Evolutionary conservation across 805 yeast species (phyloP).

Genomic region (Spathaspora arborariae): DNA sequence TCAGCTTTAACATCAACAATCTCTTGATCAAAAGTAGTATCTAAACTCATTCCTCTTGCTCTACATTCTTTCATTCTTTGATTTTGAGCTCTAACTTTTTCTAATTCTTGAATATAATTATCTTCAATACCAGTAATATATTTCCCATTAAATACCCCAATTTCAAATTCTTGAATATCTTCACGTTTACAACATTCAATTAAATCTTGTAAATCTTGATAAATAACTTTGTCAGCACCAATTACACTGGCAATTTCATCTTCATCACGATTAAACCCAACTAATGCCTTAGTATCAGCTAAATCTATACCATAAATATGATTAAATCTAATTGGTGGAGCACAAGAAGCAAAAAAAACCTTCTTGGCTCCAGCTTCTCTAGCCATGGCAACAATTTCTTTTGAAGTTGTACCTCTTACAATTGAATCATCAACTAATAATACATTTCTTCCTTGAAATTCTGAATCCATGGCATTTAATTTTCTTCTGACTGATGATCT

Average conservation of each 20-base stretch:
- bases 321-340: conserved; percentile 95
- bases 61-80: conserved; percentile 44
- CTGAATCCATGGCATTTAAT: conserved; percentile 93
- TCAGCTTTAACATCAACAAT: conserved; percentile 76
- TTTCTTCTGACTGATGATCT: conserved; percentile 91
- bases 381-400: conserved; percentile 97
- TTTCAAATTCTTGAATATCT: conserved; percentile 68
- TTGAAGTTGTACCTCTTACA: conserved; percentile 96
- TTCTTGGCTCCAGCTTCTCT: conserved; percentile 94
- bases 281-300: conserved; percentile 91
- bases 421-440: conserved; percentile 94
- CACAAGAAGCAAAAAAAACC: conserved; percentile 95
- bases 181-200: conserved; percentile 67
- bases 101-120: conserved; percentile 76
- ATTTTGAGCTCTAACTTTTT: conserved; percentile 75
- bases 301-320: conserved; percentile 97
- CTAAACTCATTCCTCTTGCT: conserved; percentile 39
- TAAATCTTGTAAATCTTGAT: conserved; percentile 81
- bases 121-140: conserved; percentile 94
- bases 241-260: conserved; percentile 71
- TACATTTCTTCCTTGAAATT: conserved; percentile 80
- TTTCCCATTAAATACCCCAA: conserved; percentile 93
- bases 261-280: conserved; percentile 76
- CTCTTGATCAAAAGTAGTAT: conserved; percentile 41
- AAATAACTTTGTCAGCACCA: conserved; percentile 89